These are phyloP conservation scores for Syzygium aromaticum DNA, from an alignment of 345 rosid genomes.

Conservation along the genomic window DNA sequence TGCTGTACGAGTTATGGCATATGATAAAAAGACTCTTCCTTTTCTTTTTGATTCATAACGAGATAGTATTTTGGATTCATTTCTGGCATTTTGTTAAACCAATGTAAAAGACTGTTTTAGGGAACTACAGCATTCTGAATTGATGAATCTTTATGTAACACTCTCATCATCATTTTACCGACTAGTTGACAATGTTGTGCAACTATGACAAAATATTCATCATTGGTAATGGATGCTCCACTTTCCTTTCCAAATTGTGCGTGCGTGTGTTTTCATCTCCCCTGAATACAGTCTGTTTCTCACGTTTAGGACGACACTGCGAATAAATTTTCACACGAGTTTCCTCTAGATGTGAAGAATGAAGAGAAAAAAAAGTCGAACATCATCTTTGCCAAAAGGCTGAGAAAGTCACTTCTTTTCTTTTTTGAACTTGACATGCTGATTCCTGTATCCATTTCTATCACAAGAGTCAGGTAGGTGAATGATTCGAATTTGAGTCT, in stretches of 20 bases:
- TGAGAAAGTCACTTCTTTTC: background rate
- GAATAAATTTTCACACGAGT: background rate
- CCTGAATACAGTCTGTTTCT: background rate
- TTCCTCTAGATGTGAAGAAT: background rate
- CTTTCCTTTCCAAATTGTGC: background rate
- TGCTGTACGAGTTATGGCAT: background rate
- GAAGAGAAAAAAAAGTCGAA: background rate
- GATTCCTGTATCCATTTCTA: background rate
- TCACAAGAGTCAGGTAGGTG: background rate
- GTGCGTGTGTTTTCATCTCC: background rate
- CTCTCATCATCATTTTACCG: background rate
- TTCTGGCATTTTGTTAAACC: background rate
- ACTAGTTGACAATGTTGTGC: background rate
- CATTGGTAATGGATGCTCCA: background rate
- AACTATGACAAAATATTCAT: background rate
- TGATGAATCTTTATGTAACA: background rate
- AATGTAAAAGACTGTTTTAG: background rate
- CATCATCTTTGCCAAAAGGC: background rate
- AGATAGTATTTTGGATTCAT: background rate
- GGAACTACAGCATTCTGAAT: background rate
- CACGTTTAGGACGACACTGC: background rate
- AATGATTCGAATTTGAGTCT: background rate
- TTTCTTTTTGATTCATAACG: accelerated
- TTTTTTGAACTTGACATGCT: background rate
- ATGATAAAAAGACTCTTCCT: background rate